Base-by-base conservation (phyloP, 225 moss, liverwort and hornwort genomes). In the Pseudisothecium myosuroides region DNA sequence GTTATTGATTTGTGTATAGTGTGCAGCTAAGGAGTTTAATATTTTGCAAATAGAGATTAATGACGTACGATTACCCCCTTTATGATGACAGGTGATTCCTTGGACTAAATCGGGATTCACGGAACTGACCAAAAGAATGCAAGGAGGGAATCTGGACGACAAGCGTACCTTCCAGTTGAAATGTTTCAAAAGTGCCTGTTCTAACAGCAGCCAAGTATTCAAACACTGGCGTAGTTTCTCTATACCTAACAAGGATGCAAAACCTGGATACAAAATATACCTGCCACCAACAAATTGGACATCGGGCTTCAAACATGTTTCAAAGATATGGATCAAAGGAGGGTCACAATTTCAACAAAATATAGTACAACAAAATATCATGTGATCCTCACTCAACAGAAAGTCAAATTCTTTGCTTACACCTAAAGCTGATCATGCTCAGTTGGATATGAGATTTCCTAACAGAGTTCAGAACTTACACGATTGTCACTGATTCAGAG, bases 191-290 rank as follows among this genome's bases (percentile, higher is more conserved):
- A 97, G 92, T 81, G 95, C 90, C 89, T 96, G 97, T 88, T 97
- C 97, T 92, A 96, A 86, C 49, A 96, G 82, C 31, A 96, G 93
- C 97, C 97, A 97, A 58, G 95, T 94, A 61, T 92, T 90, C 85
- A 96, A 90, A 87, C 91, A 89, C 89, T 97, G 93, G 87, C 96
- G 96, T 77, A 97, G 92, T 87, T 92, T 93, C 92, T 97, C 96
- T 80, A 97, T 94, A 87, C 97, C 97, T 89, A 97, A 90, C 45
- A 96, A 91, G 74, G 92, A 92, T 63, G 94, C 97, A 80, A 97
- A 87, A 75, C 93, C 96, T 81, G 96, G 94, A 84, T 97, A 97
- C 90, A 97, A 91, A 89, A 93, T 96, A 92, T 96, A 88, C 90
- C 96, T 97, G 92, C 83, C 74, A 87, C 91, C 90, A 91, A 85